Evolutionary conservation across 164 flowering plant species (phyloP).

Genomic region (Vitis amurensis): DNA sequence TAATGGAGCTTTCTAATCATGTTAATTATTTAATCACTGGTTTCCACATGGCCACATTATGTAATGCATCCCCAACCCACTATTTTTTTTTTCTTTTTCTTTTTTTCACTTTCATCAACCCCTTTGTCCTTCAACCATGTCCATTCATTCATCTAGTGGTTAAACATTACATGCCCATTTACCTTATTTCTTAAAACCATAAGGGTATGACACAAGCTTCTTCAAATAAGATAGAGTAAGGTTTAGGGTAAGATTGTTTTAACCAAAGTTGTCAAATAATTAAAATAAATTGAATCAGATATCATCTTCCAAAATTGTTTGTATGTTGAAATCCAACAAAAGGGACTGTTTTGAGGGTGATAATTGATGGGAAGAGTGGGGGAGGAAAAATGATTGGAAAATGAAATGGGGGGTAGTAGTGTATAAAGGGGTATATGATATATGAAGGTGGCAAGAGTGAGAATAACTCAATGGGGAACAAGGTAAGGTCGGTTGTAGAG

Average conservation of each 20-base stretch:
- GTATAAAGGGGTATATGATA: background rate
- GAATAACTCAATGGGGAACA: constrained; percentile 9
- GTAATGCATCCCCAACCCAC: too few species aligned
- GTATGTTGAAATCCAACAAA: too few species aligned
- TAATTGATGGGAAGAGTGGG: background rate
- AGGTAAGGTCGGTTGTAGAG: constrained; percentile 1
- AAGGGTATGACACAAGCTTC: too few species aligned
- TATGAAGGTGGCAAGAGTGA: background rate
- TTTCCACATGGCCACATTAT: background rate
- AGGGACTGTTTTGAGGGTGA: background rate
- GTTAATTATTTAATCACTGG: constrained; percentile 3
- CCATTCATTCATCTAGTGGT: too few species aligned
- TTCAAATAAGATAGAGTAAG: too few species aligned
- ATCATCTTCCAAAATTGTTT: too few species aligned
- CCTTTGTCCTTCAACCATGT: constrained; percentile 1
- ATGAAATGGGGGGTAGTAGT: background rate
- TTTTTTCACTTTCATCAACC: background rate
- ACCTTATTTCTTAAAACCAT: too few species aligned
- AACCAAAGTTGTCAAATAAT: too few species aligned
- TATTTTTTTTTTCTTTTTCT: background rate
- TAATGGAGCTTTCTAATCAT: constrained; percentile 15
- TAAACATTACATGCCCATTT: too few species aligned
- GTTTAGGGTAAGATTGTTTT: too few species aligned
- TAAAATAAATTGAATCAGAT: too few species aligned
- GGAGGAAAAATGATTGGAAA: background rate